A percentile compares a stretch with the other conserved stretches of the same genome.
phyloP scores from a whole-genome alignment of 2,329 filamentous ascomycete genomes.

The Phialophora verrucosa region DNA sequence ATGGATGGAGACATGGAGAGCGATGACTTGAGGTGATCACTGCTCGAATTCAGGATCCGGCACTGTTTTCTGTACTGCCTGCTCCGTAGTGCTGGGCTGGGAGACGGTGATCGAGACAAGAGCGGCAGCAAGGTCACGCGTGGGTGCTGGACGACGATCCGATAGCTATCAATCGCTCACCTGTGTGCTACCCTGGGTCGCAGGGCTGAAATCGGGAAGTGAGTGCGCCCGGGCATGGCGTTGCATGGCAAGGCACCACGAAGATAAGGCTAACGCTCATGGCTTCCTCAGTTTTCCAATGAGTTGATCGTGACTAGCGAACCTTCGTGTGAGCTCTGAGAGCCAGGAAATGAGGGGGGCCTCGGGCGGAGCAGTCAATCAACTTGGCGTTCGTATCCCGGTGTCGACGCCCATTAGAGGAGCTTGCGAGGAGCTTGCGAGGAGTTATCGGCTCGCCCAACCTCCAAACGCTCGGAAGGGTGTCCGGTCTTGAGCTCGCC shows the following conservation, averaged over 20 bases:
- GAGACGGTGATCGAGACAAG: background rate
- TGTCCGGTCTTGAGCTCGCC: background rate
- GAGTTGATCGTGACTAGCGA: background rate
- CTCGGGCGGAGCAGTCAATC: background rate
- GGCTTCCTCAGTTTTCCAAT: background rate
- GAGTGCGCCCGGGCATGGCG: background rate
- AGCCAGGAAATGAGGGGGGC: background rate
- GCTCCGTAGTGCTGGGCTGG: background rate
- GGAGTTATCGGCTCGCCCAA: background rate
- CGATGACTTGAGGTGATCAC: background rate
- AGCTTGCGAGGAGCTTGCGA: background rate
- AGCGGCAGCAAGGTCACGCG: background rate
- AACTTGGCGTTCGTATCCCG: background rate
- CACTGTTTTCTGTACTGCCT: background rate
- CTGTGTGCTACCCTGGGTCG: background rate
- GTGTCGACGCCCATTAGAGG: background rate
- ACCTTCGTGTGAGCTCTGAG: background rate
- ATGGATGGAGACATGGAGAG: background rate
- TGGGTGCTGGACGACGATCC: background rate
- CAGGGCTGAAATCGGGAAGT: background rate
- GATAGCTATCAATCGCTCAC: background rate
- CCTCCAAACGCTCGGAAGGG: background rate
- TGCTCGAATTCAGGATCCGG: background rate
- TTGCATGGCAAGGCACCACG: background rate
- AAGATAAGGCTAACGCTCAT: background rate